phyloP scores from a whole-genome alignment of 148 eudicot species.

The Heliosperma pusillum region DNA sequence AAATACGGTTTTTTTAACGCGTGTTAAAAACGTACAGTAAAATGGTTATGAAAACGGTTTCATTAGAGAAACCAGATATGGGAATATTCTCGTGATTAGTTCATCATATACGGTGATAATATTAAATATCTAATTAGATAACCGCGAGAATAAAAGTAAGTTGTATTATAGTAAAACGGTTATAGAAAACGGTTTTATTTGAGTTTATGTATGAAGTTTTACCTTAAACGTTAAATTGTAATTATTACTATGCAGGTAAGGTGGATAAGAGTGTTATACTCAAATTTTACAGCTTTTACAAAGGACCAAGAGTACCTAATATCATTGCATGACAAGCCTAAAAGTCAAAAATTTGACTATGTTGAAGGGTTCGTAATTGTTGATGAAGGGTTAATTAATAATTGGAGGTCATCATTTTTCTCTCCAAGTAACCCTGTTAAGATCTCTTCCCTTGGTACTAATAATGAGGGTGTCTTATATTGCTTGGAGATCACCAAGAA shows the following conservation, averaged over 20 bases:
- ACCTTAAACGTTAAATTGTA: neutral
- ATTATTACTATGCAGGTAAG: conserved; percentile 45
- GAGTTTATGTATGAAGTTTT: too few relatives aligned
- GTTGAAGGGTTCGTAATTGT: conserved; percentile 93
- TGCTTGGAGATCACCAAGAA: conserved; percentile 87
- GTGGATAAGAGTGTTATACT: conserved; percentile 85
- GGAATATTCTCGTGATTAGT: too few relatives aligned
- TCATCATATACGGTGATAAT: too few relatives aligned
- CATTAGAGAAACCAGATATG: too few relatives aligned
- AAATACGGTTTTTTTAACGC: too few relatives aligned
- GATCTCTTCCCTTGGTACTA: conserved; percentile 55
- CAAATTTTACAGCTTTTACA: conserved; percentile 66
- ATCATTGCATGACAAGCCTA: conserved; percentile 54
- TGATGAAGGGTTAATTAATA: conserved; percentile 73
- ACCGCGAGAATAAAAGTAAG: too few relatives aligned
- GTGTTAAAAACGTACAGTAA: too few relatives aligned
- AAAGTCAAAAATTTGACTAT: conserved; percentile 59
- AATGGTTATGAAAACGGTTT: too few relatives aligned
- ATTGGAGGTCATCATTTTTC: conserved; percentile 91
- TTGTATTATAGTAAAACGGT: too few relatives aligned
- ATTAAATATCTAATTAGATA: too few relatives aligned
- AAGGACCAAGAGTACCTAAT: conserved; percentile 82
- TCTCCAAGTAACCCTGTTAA: conserved; percentile 78
- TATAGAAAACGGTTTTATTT: too few relatives aligned
- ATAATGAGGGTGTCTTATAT: conserved; percentile 65